These are phyloP conservation scores for Micractinium conductrix DNA, from an alignment of 139 green algal genomes.

Conservation along the genomic window DNA sequence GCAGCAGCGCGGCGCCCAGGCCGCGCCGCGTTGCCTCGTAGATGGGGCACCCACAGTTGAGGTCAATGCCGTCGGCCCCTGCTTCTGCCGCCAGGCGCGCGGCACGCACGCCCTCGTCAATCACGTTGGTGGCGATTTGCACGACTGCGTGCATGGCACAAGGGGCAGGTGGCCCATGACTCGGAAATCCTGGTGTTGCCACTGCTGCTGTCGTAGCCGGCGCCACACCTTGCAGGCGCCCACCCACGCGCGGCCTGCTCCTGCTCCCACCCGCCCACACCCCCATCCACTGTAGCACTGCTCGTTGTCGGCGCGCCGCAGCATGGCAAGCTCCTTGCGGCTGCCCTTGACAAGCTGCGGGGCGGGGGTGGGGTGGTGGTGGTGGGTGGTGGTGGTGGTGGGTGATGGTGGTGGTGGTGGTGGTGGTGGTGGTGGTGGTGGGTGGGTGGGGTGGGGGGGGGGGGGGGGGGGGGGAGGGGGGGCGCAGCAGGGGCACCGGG, in stretches of 20 bases:
- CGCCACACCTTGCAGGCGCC: no score
- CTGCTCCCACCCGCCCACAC: not conserved
- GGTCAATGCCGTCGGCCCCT: constrained; percentile 79
- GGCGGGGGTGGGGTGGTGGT: no score
- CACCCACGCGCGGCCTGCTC: no score
- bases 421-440: no score
- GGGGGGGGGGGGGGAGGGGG: no score
- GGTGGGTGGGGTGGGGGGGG: no score
- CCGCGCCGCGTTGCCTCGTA: constrained; percentile 82
- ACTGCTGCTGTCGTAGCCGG: no score
- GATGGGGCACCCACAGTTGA: constrained; percentile 88
- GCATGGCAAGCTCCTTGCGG: constrained; percentile 38
- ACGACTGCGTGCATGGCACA: constrained; percentile 49
- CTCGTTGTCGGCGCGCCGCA: constrained; percentile 35
- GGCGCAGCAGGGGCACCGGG: no score
- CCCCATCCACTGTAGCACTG: constrained; percentile 7
- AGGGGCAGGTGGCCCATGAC: not conserved
- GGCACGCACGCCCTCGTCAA: constrained; percentile 75
- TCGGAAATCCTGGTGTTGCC: no score
- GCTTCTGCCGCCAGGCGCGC: constrained; percentile 63
- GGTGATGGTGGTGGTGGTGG: no score
- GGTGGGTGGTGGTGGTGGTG: no score
- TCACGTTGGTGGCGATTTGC: constrained; percentile 84
- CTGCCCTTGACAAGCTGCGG: constrained; percentile 55
- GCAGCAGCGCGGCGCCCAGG: constrained; percentile 77